Evolutionary conservation across 805 yeast species (phyloP).

Genomic region (Yarrowia sp.): DNA sequence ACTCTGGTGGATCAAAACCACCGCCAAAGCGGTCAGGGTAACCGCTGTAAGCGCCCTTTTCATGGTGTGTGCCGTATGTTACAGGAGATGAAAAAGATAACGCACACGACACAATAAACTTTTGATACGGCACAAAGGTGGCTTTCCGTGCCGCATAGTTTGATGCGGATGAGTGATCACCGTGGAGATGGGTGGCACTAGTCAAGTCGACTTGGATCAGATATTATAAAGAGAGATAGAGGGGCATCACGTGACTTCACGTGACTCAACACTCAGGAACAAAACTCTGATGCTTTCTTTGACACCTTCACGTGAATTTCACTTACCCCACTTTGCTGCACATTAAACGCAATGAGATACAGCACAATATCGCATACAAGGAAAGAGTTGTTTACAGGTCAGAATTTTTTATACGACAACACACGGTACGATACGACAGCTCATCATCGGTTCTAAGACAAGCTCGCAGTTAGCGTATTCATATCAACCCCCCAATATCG

Average conservation of each 20-base stretch:
- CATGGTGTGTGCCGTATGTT: constrained; percentile 23
- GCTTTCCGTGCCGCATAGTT: constrained; percentile 20
- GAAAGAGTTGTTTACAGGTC: neutral
- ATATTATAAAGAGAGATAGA: no score
- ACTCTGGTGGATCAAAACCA: neutral
- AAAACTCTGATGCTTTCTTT: no score
- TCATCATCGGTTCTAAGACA: neutral
- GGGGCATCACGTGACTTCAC: no score
- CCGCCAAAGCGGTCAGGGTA: constrained; percentile 10
- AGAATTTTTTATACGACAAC: no score
- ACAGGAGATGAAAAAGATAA: constrained; percentile 25
- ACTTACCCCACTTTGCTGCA: constrained; percentile 1
- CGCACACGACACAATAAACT: constrained; percentile 26
- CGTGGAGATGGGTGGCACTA: no score
- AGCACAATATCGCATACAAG: neutral
- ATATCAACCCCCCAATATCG: neutral
- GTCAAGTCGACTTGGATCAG: no score
- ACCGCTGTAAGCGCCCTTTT: constrained; percentile 4
- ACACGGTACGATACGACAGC: neutral
- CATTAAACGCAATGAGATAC: neutral
- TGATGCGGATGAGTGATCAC: neutral
- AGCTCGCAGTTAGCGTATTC: constrained; percentile 2
- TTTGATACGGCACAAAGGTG: constrained; percentile 9
- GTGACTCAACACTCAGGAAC: neutral
- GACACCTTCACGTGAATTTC: neutral